Conservation (phyloP, 805 yeast genomes). For the Clavispora asparagi region DNA sequence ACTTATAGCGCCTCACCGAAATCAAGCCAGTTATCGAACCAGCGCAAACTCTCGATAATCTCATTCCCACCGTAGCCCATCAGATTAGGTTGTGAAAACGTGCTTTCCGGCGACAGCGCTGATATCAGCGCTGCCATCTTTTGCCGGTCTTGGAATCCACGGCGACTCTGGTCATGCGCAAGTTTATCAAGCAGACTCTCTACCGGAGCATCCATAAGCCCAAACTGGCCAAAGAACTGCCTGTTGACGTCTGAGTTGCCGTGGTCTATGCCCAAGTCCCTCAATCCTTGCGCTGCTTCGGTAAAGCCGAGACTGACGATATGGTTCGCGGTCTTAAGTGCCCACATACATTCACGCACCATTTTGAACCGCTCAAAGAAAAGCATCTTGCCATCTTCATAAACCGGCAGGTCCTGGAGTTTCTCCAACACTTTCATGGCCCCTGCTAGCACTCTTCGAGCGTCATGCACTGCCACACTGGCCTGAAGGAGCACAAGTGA, state of each 20-base stretch:
- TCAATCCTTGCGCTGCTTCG: conserved; percentile 34
- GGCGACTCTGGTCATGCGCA: conserved; percentile 15
- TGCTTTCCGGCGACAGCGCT: not conserved
- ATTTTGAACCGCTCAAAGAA: conserved; percentile 37
- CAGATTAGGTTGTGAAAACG: conserved; percentile 5
- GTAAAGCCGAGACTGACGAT: conserved; percentile 42
- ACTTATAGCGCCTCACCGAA: conserved; percentile 12
- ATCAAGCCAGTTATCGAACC: conserved; percentile 54
- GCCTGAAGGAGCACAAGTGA: conserved; percentile 39
- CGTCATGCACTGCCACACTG: conserved; percentile 27
- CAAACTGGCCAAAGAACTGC: conserved; percentile 45
- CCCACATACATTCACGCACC: conserved; percentile 63
- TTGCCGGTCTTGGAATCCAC: conserved; percentile 5
- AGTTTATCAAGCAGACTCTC: conserved; percentile 3
- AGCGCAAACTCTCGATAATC: conserved; percentile 41
- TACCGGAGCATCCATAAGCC: conserved; percentile 14
- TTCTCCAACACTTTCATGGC: conserved; percentile 19
- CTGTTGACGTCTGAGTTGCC: conserved; percentile 49
- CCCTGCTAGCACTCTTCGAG: conserved; percentile 20
- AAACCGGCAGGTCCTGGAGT: conserved; percentile 27
- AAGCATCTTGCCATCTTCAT: conserved; percentile 25
- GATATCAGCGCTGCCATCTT: not conserved
- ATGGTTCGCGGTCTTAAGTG: conserved; percentile 49
- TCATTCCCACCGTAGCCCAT: conserved; percentile 8
- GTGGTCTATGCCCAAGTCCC: conserved; percentile 45